Evolutionary conservation across 495 filamentous ascomycete species (phyloP).

Genomic region (Friedmanniomyces endolithicus): DNA sequence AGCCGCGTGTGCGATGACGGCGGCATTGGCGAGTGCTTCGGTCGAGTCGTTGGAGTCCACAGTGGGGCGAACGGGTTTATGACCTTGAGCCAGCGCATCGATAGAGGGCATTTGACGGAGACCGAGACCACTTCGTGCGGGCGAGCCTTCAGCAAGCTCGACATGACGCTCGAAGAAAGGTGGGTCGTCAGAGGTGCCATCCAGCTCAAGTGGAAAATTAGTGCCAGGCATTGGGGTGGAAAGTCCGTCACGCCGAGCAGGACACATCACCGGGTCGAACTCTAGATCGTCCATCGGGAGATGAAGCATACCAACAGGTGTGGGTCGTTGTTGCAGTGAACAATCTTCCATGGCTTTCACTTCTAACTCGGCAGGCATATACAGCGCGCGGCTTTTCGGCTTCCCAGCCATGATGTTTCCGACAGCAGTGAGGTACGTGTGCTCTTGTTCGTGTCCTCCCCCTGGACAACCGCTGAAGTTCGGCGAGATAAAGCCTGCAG

Average conservation of each 20-base stretch:
- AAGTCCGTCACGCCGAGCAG: neutral
- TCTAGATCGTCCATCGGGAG: neutral
- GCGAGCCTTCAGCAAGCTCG: neutral
- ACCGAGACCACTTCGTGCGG: neutral
- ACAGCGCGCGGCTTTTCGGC: neutral
- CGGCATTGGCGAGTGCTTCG: neutral
- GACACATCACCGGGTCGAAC: neutral
- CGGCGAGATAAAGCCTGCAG: neutral
- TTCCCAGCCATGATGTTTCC: neutral
- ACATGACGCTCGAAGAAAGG: constrained; percentile 11
- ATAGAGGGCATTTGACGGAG: constrained; percentile 3
- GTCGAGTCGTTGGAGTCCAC: neutral
- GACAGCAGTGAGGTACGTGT: neutral
- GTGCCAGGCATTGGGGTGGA: constrained; percentile 14
- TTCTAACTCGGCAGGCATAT: neutral
- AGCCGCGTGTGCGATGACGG: neutral
- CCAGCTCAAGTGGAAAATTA: constrained; percentile 2
- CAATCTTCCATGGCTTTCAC: neutral
- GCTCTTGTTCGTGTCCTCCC: neutral
- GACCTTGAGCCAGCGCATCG: constrained; percentile 4
- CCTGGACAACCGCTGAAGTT: neutral
- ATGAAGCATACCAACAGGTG: neutral
- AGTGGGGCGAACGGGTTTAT: neutral
- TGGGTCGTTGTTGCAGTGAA: neutral
- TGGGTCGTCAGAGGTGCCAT: neutral